Evolutionary conservation across 108 stramenopile genomes (phyloP), one percentile per base, ranked within the genome.

Genomic region (Cyclotella atomus): DNA sequence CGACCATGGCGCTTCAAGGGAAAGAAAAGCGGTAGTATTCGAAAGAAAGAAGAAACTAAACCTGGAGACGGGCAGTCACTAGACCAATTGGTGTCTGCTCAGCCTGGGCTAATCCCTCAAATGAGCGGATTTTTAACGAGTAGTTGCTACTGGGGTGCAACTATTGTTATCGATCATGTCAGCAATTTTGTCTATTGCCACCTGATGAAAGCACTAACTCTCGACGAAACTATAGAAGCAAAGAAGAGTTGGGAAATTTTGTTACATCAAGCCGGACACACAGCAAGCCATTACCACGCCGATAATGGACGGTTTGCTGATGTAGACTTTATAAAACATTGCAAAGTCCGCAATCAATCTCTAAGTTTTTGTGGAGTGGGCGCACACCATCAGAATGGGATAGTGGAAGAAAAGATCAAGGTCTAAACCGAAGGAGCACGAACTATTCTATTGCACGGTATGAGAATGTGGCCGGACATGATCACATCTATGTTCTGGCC

Each of bases 241-340:
- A 80, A 80, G 36, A 17, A 60, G 46, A 67, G 43, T 20, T 80
- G 27, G 21, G 79, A 80, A 59, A 49, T 41, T 0, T 28, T 59
- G n/a, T 17, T 33, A 0, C 28, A 25, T 0, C 27, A 45, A 21
- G 21, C 45, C 34, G 84, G 84, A n/a, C 71, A 81, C 17, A 53
- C 52, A 12, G 38, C 79, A 32, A 59, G 78, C 12, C 57, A 59
- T n/a, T 89, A 85, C 56, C 84, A 85, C 35, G 84, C 84, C 8
- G 86, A 90, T 46, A 90, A 90, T 64, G 86, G 89, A 1, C 60
- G 79, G 1, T 89, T 81, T 33, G 59, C 45, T 0, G 86, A 75
- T 27, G 65, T 82, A 2, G 49, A 27, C 0, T 85, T 73, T 64
- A 23, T 70, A 8, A 45, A 75, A 1, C 57, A 30, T 4, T 62